Base-by-base conservation (phyloP, 2,329 filamentous ascomycete genomes). In the Tolypocladium pustulatum region DNA sequence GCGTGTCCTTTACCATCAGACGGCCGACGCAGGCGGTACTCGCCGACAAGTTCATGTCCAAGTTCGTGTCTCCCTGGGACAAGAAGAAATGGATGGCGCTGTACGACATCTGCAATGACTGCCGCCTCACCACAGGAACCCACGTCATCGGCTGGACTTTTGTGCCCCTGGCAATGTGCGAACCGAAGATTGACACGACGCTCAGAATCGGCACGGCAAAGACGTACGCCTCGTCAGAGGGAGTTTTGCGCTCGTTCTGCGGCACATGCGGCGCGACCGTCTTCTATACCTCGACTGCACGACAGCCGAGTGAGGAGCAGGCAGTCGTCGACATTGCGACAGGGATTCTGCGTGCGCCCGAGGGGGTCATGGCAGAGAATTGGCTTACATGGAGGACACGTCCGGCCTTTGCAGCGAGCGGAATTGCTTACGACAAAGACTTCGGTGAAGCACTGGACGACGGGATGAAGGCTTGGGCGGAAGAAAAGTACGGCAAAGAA, bases 381-480 rank as follows among this genome's bases (percentile, higher is more conserved):
- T 80, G 78, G 78, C 60, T 81, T 22, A 74, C 71, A 1, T 81
- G 78, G 78, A 67, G 75, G 56, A 71, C 74, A 25, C 67, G 69
- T 58, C 36, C 75, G 12, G 70, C 67, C 1, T 73, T 67, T 64
- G 57, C 61, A 8, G 67, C 71, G 9, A 69, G 66, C 34, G 77
- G 75, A 3, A 68, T 64, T 60, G 59, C 57, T 27, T 79, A 69
- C 57, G 76, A 79, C 54, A 32, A 57, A 0, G 64, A 61, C 1
- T 75, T 80, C 61, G 58, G 63, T 0, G 66, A 73, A 59, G 67
- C 68, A 1, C 38, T 79, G 57, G 61, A 66, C 40, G 63, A 71
- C 22, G 77, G 76, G 0, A 69, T 76, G 62, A 69, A 67, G 57
- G 63, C 63, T 32, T 79, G 74, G 72, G 71, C 71, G 4, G 56